These are phyloP conservation scores for Fraxinus angustifolia DNA, from an alignment of 305 asterid species.

Conservation along the genomic window DNA sequence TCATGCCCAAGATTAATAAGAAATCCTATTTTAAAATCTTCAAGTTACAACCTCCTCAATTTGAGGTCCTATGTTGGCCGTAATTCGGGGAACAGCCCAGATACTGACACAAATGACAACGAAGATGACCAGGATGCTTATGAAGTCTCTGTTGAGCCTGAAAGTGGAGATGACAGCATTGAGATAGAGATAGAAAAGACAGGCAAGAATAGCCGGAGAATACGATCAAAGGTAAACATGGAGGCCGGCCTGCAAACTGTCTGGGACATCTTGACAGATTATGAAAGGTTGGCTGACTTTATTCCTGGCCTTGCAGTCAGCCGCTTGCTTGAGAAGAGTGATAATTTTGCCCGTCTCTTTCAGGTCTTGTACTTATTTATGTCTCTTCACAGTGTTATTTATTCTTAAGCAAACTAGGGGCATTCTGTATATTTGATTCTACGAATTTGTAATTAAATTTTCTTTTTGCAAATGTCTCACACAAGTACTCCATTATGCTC, in stretches of 20 bases:
- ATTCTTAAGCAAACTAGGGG: neutral
- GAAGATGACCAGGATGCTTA: constrained; percentile 22
- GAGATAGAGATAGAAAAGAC: constrained; percentile 54
- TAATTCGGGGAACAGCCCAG: constrained; percentile 24
- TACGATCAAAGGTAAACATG: constrained; percentile 56
- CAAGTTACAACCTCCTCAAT: constrained; percentile 1
- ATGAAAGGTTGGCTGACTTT: constrained; percentile 76
- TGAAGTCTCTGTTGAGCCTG: constrained; percentile 29
- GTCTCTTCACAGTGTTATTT: neutral
- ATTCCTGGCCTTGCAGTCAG: constrained; percentile 83
- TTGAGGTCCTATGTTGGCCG: constrained; percentile 31
- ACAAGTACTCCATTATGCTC: neutral
- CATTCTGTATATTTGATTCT: neutral
- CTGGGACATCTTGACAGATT: constrained; percentile 74
- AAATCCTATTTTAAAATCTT: constrained; percentile 14
- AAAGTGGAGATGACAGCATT: constrained; percentile 28
- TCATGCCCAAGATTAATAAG: neutral
- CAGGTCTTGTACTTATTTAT: constrained; percentile 46
- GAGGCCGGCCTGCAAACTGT: constrained; percentile 59
- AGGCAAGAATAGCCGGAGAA: constrained; percentile 57
- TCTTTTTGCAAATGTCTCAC: neutral
- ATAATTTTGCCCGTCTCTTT: constrained; percentile 65
- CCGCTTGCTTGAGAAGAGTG: constrained; percentile 65
- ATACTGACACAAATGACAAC: constrained; percentile 19
- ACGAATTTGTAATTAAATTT: neutral